Evolutionary conservation across 495 filamentous ascomycete genomes (phyloP).

Genomic region (Penicillium daleae): DNA sequence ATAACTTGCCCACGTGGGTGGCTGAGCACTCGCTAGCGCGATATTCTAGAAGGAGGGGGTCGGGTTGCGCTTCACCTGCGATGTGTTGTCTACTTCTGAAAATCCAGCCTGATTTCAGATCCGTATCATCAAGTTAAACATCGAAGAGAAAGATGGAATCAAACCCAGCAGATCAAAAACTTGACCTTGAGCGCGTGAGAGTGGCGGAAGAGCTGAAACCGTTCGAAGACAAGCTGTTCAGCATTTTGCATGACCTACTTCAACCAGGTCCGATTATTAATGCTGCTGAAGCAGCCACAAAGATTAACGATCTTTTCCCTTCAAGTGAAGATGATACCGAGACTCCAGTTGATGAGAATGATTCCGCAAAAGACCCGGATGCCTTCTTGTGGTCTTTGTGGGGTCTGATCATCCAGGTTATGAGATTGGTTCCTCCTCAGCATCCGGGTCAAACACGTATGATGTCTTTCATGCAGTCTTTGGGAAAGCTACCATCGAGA

Average conservation of each 20-base stretch:
- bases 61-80: neutral
- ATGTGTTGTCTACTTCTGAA: neutral
- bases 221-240: slow-evolving; percentile 3
- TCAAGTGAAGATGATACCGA: neutral
- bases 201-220: neutral
- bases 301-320: slow-evolving; percentile 3
- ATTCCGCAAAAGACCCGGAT: neutral
- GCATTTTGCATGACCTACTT: slow-evolving; percentile 1
- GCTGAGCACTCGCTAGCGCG: slow-evolving; percentile 4
- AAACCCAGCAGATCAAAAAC: neutral
- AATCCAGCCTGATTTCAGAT: neutral
- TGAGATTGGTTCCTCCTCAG: slow-evolving; percentile 4
- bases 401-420: slow-evolving; percentile 3
- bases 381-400: slow-evolving; percentile 7
- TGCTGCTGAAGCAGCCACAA: neutral
- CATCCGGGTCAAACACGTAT: slow-evolving; percentile 5
- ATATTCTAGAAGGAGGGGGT: slow-evolving; percentile 9
- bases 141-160: neutral
- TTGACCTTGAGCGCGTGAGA: slow-evolving; percentile 1
- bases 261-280: neutral
- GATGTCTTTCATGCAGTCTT: slow-evolving; percentile 3
- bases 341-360: neutral
- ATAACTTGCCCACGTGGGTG: slow-evolving; percentile 3
- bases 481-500: neutral
- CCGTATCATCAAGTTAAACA: neutral